Percentiles rank a stretch among this genome's conserved stretches.
Conservation (phyloP, 768 basidiomycete genomes). For the Tephrocybe sp. region DNA sequence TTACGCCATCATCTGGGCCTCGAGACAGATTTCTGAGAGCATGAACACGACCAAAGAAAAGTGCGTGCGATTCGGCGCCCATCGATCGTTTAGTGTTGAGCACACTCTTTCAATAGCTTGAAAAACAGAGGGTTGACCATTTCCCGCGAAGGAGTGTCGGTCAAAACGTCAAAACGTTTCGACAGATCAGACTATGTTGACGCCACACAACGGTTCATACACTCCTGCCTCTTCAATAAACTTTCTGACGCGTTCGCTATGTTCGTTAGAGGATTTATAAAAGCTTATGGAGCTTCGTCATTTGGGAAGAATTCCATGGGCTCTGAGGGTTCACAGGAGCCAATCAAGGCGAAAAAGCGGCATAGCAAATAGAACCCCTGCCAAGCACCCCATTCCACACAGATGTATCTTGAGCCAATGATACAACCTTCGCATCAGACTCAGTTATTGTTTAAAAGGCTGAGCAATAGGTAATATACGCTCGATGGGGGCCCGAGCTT, state of each 20-base stretch:
- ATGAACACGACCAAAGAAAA: conserved; percentile 51
- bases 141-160: conserved; percentile 57
- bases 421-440: no score
- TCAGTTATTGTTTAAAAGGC: no score
- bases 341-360: neutral
- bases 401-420: no score
- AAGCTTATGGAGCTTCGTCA: conserved; percentile 45
- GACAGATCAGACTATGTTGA: conserved; percentile 67
- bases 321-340: neutral
- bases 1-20: conserved; percentile 37
- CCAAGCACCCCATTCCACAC: no score
- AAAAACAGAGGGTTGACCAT: conserved; percentile 56
- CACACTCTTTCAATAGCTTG: conserved; percentile 36
- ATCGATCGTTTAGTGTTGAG: neutral
- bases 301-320: conserved; percentile 29
- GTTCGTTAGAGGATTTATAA: conserved; percentile 55
- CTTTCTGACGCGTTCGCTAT: neutral
- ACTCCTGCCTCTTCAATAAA: neutral
- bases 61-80: conserved; percentile 30
- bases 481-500: no score
- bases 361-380: neutral
- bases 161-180: conserved; percentile 60
- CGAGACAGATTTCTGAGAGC: conserved; percentile 37
- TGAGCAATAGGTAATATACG: no score
- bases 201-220: conserved; percentile 66